A percentile compares a stretch with the other conserved stretches of the same genome.
phyloP scores from a whole-genome alignment of 768 basidiomycete genomes.

The Suillus occidentalis region DNA sequence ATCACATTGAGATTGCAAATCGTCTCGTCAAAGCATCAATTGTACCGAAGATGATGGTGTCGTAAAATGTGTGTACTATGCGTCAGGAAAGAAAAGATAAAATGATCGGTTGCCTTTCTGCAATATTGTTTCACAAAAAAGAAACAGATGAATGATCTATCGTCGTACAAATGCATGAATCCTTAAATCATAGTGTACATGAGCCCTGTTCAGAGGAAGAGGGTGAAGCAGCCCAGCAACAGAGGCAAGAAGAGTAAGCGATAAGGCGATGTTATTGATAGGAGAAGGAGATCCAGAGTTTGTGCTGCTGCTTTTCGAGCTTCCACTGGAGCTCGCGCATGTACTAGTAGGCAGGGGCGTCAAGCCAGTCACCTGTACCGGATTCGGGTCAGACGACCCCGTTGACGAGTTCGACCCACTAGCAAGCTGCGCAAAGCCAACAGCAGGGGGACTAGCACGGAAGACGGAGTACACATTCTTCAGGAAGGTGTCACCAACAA shows the following conservation, averaged over 20 bases:
- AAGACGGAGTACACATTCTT: slow-evolving; percentile 35
- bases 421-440: slow-evolving; percentile 31
- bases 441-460: slow-evolving; percentile 27
- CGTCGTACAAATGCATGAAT: not conserved
- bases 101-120: not conserved
- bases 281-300: slow-evolving; percentile 4
- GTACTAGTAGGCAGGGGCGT: slow-evolving; percentile 5
- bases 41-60: not conserved
- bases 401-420: slow-evolving; percentile 10
- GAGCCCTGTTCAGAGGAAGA: not conserved
- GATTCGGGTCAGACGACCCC: not conserved
- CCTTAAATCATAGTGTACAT: not conserved
- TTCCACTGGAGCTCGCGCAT: not conserved
- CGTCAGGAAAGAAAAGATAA: not conserved
- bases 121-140: not conserved
- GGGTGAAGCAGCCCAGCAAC: slow-evolving; percentile 4
- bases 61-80: not conserved
- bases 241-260: slow-evolving; percentile 11
- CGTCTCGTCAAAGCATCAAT: not conserved
- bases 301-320: not conserved
- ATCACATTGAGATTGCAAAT: not conserved
- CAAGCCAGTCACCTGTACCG: not conserved
- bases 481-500: slow-evolving; percentile 74
- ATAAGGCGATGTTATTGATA: slow-evolving; percentile 10
- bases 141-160: not conserved